Evolutionary conservation across 78 protist genomes (phyloP).

Genomic region (Dictyostelium firmibasis): DNA sequence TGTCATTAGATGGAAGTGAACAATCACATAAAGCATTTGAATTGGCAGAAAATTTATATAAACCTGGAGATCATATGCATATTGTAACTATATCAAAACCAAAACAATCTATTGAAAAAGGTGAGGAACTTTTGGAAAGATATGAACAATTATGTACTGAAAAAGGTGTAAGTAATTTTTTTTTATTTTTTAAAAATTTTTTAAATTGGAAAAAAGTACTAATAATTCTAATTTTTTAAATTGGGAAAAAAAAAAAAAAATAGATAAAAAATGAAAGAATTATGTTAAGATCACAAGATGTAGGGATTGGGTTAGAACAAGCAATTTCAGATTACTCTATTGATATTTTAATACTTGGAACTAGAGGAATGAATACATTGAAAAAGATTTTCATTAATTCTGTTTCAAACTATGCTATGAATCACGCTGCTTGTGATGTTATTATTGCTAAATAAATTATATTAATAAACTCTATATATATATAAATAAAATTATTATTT

Average conservation of each 20-base stretch:
- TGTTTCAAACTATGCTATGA: not conserved
- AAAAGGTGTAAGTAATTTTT: slow-evolving; percentile 14
- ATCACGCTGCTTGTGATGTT: slow-evolving; percentile 26
- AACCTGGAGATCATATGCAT: slow-evolving; percentile 16
- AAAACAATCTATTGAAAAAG: not conserved
- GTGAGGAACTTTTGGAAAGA: slow-evolving; percentile 11
- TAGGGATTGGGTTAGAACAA: not conserved
- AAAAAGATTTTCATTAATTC: slow-evolving; percentile 13
- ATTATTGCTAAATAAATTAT: slow-evolving; percentile 41
- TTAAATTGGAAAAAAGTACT: not conserved
- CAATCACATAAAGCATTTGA: slow-evolving; percentile 29
- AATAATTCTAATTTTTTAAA: not conserved
- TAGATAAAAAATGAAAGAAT: slow-evolving; percentile 44
- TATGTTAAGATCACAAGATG: slow-evolving; percentile 1
- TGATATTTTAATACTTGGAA: slow-evolving; percentile 39
- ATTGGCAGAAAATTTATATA: slow-evolving; percentile 12
- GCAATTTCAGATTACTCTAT: slow-evolving; percentile 15
- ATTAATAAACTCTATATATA: not conserved
- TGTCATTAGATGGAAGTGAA: slow-evolving; percentile 26
- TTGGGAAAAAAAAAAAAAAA: no score
- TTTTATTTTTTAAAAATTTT: not conserved
- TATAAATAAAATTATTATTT: no score
- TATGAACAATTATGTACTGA: slow-evolving; percentile 5
- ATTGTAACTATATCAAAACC: slow-evolving; percentile 18
- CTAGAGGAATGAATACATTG: slow-evolving; percentile 45